Base-by-base conservation (phyloP, 2,329 filamentous ascomycete genomes). In the Exophiala phaeomuriformis region DNA sequence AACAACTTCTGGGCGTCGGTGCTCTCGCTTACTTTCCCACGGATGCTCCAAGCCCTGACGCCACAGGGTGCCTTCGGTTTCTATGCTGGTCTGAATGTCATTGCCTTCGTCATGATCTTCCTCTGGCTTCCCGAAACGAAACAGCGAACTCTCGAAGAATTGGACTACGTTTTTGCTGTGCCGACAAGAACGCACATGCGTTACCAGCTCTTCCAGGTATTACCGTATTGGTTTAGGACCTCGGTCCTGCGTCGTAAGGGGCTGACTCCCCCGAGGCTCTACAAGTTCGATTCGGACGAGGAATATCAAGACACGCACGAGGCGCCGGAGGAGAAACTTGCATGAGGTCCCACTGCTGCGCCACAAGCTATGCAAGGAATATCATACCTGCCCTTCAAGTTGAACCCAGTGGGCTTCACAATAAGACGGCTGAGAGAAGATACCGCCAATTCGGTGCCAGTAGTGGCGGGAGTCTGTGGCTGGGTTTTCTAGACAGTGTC, bases 81-180 rank as follows among this genome's bases (percentile, higher is more conserved):
- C 42, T 54, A 48, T 40, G 72, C 70, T 9, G 79, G 69, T 0
- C 68, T 85, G 5, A 86, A 86, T 58, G 59, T 83, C 3, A 63
- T 79, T 1, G 82, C 82, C 0, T 72, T 84, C 10, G 53, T 80
- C 28, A 78, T 86, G 72, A 84, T 85, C 58, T 84, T 83, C 70
- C 70, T 84, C 39, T 79, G 76, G 64, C 68, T 81, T 0, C 78
- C 77, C 1, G 78, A 80, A 64, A 80, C 77, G 3, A 80, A 78
- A 57, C 74, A 80, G 61, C 72, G 60, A 3, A 55, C 50, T 27
- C 67, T 77, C 7, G 77, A 80, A 64, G 79, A 82, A 64, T 68
- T 86, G 35, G 82, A 86, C 57, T 76, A 75, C 55, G 71, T 76
- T 55, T 77, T 78, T 42, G 79, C 77, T 3, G 80, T 85, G 2